These are phyloP conservation scores for Purpureocillium takamizusanense DNA, from an alignment of 2,329 filamentous ascomycete genomes.

Conservation along the genomic window DNA sequence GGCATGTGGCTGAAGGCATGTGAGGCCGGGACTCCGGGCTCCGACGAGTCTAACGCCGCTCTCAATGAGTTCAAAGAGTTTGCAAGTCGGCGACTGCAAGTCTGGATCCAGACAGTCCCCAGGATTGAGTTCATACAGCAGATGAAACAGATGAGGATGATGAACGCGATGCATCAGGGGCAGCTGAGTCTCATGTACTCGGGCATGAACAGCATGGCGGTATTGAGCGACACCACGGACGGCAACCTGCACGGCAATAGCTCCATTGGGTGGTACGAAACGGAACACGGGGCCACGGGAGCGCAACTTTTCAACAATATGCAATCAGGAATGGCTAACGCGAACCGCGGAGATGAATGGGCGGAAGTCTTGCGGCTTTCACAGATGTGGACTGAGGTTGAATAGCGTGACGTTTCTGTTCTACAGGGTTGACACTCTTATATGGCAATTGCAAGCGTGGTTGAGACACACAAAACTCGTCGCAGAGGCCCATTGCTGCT, in stretches of 20 bases:
- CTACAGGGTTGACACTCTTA: background rate
- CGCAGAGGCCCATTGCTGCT: too few relatives aligned
- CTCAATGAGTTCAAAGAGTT: conserved; percentile 19
- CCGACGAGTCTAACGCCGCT: conserved; percentile 13
- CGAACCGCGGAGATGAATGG: conserved; percentile 15
- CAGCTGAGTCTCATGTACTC: conserved; percentile 22
- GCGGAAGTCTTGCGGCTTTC: conserved; percentile 16
- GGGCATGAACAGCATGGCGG: conserved; percentile 18
- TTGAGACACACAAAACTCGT: too few relatives aligned
- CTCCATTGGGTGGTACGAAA: conserved; percentile 24
- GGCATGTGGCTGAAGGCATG: conserved; percentile 20
- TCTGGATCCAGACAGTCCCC: conserved; percentile 19
- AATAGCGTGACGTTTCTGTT: too few relatives aligned
- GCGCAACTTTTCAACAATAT: conserved; percentile 23
- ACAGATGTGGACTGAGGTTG: conserved; percentile 21
- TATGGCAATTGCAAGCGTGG: too few relatives aligned
- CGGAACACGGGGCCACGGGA: conserved; percentile 21
- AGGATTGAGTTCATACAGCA: conserved; percentile 16
- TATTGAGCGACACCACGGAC: conserved; percentile 17
- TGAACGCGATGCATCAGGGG: conserved; percentile 24
- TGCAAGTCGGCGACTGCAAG: conserved; percentile 14
- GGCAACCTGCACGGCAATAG: conserved; percentile 23
- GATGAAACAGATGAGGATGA: conserved; percentile 20
- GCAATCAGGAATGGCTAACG: conserved; percentile 18
- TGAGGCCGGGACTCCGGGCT: conserved; percentile 14